Evolutionary conservation across 2,329 filamentous ascomycete species (phyloP).

Genomic region (Aureobasidium leucospermi): DNA sequence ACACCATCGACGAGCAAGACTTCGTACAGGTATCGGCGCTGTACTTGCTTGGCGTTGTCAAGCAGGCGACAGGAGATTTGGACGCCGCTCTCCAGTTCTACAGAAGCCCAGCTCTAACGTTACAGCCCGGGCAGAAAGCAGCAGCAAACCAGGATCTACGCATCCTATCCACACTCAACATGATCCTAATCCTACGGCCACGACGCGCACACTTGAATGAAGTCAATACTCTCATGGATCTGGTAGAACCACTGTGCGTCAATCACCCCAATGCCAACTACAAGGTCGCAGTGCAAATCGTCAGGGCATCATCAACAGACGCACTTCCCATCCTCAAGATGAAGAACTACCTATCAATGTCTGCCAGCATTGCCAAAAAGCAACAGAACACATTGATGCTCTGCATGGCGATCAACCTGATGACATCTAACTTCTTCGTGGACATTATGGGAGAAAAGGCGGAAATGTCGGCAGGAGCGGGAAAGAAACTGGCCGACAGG

Average conservation of each 20-base stretch:
- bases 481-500: conserved; percentile 50
- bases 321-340: conserved; percentile 62
- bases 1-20: conserved; percentile 1
- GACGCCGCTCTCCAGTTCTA: conserved; percentile 62
- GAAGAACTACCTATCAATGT: conserved; percentile 69
- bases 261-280: conserved; percentile 68
- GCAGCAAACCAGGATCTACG: conserved; percentile 33
- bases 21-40: conserved; percentile 14
- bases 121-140: conserved; percentile 32
- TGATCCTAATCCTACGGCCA: conserved; percentile 39
- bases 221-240: conserved; percentile 55
- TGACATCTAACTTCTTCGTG: conserved; percentile 75
- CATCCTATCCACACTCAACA: conserved; percentile 42
- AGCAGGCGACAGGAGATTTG: conserved; percentile 70
- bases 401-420: conserved; percentile 76
- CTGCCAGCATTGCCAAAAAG: conserved; percentile 61
- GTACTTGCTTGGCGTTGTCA: conserved; percentile 69
- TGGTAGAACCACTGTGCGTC: conserved; percentile 59
- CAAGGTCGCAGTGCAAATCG: conserved; percentile 67
- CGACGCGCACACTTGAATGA: conserved; percentile 39
- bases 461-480: conserved; percentile 42
- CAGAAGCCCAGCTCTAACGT: conserved; percentile 51
- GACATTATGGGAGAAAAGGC: conserved; percentile 63
- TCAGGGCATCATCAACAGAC: conserved; percentile 58
- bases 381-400: conserved; percentile 71